phyloP scores from a whole-genome alignment of 2,329 filamentous ascomycete species.

The Alternaria triticimaculans region DNA sequence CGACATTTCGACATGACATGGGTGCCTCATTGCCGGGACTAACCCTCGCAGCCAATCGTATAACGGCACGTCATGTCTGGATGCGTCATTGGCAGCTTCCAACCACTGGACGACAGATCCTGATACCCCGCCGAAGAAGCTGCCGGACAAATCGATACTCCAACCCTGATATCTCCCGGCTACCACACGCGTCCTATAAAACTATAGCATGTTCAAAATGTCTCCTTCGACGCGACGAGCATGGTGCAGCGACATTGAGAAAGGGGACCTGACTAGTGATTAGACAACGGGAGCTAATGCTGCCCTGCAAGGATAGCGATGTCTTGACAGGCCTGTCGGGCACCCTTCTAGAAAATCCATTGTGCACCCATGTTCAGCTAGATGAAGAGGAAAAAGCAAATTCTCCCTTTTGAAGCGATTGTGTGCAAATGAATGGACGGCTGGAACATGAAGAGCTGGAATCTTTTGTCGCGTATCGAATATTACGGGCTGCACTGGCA shows the following conservation, averaged over 20 bases:
- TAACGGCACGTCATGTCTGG: conserved; percentile 6
- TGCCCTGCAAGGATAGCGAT: conserved; percentile 4
- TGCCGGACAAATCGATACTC: not conserved
- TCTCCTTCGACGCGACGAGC: not conserved
- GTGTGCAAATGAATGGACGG: not conserved
- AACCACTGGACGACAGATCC: conserved; percentile 3
- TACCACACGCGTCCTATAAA: not conserved
- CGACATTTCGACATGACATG: not conserved
- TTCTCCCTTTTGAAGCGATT: not conserved
- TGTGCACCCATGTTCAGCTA: not conserved
- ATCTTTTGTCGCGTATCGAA: not conserved
- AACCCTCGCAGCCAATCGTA: conserved; percentile 10
- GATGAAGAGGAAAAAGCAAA: not conserved
- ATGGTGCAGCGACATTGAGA: conserved; percentile 4
- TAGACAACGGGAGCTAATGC: conserved; percentile 24
- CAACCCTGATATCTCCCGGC: not conserved
- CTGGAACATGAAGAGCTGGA: not conserved
- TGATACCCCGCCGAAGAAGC: not conserved
- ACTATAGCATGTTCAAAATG: too few relatives aligned
- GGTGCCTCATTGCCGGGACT: not conserved
- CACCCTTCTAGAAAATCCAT: not conserved
- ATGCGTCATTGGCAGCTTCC: conserved; percentile 2
- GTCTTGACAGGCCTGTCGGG: not conserved
- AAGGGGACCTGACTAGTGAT: conserved; percentile 19
- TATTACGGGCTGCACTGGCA: not conserved